Base-by-base conservation (phyloP, 768 basidiomycete species). In the Coprinellus aureogranulatus region DNA sequence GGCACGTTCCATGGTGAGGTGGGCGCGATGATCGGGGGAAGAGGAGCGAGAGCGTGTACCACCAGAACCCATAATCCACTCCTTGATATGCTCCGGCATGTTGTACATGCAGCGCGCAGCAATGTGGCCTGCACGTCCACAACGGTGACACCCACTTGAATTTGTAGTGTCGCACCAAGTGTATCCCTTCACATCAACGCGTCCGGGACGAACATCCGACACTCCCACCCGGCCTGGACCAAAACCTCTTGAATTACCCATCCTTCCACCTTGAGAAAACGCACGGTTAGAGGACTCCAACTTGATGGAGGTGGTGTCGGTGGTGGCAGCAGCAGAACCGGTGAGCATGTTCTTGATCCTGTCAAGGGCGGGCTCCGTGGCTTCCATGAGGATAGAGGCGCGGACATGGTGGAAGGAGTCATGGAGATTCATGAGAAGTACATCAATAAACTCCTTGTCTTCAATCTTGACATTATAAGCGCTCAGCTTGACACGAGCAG, bases 371-470 rank as follows among this genome's bases (percentile, higher is more conserved):
- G 41, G 41, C 50, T 64, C 55, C 14, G 48, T n/a, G 12, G 39
- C 53, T 42, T 63, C 58, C 23, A 57, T 28, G 18, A 66, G 59
- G n/a, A 66, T 61, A 45, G 58, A 44, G 56, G 50, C 39, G 18
- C 58, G 46, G 25, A 66, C 47, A 45, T 59, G 20, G 44, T 64
- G 57, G 46, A 55, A 64, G 12, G 61, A 58, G 14, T 54, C 20
- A 34, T 64, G 53, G 39, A 61, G 63, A 39, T 52, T 46, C 62
- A 66, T 64, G 51, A 66, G 61, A n/a, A 65, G 56, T 12, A 65
- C 61, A 49, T 65, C 62, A 25, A 52, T 60, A 59, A 63, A 54
- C 25, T 66, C 57, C 20, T 53, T 54, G 48, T 66, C 55, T 0
- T 62, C 53, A 20, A 64, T 52, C 11, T 39, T 53, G 52, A 54